Evolutionary conservation across 2,329 filamentous ascomycete species (phyloP).

Genomic region (Pseudogymnoascus sp.): DNA sequence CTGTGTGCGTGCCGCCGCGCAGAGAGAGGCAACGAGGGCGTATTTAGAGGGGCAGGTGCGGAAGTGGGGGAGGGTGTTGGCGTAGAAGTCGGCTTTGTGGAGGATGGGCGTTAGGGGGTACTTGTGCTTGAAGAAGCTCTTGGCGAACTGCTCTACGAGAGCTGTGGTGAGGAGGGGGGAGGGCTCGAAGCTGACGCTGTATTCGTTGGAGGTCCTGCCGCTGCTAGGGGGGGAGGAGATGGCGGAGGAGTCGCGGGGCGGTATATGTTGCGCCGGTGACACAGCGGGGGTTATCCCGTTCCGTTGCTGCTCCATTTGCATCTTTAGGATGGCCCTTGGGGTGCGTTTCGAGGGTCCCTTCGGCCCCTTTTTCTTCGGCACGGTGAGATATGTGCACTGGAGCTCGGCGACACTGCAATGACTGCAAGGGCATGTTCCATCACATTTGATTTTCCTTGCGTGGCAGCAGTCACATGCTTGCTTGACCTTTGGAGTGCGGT

Average conservation of each 20-base stretch:
- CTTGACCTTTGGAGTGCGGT: conserved; percentile 15
- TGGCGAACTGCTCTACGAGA: not conserved
- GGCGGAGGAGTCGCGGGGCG: conserved; percentile 9
- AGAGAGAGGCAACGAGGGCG: conserved; percentile 24
- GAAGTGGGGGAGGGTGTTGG: conserved; percentile 13
- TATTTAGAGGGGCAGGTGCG: conserved; percentile 20
- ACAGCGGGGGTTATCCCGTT: not conserved
- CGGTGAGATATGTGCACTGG: conserved; percentile 25
- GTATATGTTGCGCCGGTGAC: not conserved
- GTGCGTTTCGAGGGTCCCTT: conserved; percentile 29
- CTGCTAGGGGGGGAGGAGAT: not conserved
- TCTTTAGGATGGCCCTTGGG: not conserved
- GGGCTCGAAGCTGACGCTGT: not conserved
- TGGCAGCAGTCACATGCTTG: conserved; percentile 29
- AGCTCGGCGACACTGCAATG: conserved; percentile 19
- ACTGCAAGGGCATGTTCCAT: conserved; percentile 22
- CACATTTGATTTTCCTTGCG: conserved; percentile 24
- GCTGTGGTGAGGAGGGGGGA: not conserved
- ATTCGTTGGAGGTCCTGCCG: not conserved
- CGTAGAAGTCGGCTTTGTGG: conserved; percentile 18
- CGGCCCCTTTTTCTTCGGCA: conserved; percentile 28
- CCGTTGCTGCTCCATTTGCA: not conserved
- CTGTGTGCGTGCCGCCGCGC: conserved; percentile 24
- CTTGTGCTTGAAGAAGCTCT: conserved; percentile 21
- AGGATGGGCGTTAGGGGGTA: conserved; percentile 29